A percentile compares a stretch with the other conserved stretches of the same genome.
Conservation (phyloP, 2,329 filamentous ascomycete genomes). For the Clonostachys solani region DNA sequence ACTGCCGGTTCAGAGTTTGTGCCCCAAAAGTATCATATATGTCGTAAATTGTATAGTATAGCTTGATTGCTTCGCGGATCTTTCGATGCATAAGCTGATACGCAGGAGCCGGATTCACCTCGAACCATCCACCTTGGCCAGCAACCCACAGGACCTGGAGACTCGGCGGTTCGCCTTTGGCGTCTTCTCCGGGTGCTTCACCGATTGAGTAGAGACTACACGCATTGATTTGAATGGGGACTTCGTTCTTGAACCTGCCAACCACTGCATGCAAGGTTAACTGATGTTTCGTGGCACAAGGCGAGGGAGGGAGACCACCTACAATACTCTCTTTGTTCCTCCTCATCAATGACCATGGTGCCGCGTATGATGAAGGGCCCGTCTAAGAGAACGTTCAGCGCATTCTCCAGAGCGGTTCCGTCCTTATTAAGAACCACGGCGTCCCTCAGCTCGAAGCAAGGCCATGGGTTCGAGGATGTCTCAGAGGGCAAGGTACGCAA, state of each 20-base stretch:
- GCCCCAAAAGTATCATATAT: conserved; percentile 36
- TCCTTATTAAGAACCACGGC: conserved; percentile 54
- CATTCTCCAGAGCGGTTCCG: conserved; percentile 50
- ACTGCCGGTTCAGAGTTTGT: conserved; percentile 10
- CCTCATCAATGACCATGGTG: conserved; percentile 46
- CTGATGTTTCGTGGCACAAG: neutral
- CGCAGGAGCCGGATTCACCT: conserved; percentile 52
- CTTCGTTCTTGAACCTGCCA: neutral
- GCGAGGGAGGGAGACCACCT: neutral
- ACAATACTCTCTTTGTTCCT: conserved; percentile 22
- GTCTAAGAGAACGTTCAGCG: conserved; percentile 54
- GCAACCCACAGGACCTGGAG: conserved; percentile 13
- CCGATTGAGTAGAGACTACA: conserved; percentile 1
- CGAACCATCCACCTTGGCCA: conserved; percentile 64
- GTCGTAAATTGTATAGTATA: conserved; percentile 60
- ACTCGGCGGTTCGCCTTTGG: neutral
- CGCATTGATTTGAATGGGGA: neutral
- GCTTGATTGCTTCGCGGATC: conserved; percentile 58
- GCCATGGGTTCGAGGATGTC: conserved; percentile 40
- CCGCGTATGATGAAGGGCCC: conserved; percentile 61
- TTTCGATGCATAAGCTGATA: conserved; percentile 54
- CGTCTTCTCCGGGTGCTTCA: neutral
- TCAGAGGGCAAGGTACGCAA: conserved; percentile 13
- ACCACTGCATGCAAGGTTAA: neutral
- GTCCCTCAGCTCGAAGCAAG: conserved; percentile 57